phyloP scores from a whole-genome alignment of 2,329 filamentous ascomycete genomes.

The Cephalotrichum gorgonifer region DNA sequence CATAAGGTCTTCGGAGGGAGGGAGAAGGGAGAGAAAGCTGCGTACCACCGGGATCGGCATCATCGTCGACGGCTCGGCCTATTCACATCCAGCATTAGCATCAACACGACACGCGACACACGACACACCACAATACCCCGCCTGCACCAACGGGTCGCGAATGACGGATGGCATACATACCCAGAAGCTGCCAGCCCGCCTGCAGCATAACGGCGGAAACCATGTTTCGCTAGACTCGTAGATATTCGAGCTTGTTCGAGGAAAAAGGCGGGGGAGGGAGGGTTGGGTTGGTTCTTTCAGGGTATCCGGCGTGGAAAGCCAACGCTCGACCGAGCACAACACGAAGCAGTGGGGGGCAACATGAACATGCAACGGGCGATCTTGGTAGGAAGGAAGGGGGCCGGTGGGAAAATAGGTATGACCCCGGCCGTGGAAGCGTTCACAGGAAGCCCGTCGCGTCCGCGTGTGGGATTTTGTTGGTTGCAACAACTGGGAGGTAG shows the following conservation, averaged over 20 bases:
- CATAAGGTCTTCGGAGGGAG: not conserved
- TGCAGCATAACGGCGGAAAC: no score
- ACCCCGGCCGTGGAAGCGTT: not conserved
- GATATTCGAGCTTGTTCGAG: not conserved
- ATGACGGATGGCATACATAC: constrained; percentile 4
- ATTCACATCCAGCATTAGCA: not conserved
- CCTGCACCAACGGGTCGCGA: not conserved
- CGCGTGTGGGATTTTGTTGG: not conserved
- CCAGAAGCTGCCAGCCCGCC: constrained; percentile 8
- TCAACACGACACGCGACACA: not conserved
- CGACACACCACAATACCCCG: not conserved
- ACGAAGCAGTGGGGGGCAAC: not conserved
- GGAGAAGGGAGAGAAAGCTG: not conserved
- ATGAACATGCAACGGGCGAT: constrained; percentile 4
- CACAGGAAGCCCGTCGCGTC: not conserved
- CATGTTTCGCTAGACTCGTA: constrained; percentile 6
- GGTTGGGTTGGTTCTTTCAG: no score
- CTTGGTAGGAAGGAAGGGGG: no score
- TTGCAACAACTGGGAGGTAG: not conserved
- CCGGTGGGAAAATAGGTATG: not conserved
- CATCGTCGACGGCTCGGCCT: constrained; percentile 10
- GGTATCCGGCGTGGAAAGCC: constrained; percentile 3
- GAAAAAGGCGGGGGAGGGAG: no score
- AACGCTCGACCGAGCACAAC: constrained; percentile 4
- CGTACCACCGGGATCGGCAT: constrained; percentile 11